These are phyloP conservation scores for Prunus mongolica DNA, from an alignment of 306 rosid genomes.

Conservation along the genomic window DNA sequence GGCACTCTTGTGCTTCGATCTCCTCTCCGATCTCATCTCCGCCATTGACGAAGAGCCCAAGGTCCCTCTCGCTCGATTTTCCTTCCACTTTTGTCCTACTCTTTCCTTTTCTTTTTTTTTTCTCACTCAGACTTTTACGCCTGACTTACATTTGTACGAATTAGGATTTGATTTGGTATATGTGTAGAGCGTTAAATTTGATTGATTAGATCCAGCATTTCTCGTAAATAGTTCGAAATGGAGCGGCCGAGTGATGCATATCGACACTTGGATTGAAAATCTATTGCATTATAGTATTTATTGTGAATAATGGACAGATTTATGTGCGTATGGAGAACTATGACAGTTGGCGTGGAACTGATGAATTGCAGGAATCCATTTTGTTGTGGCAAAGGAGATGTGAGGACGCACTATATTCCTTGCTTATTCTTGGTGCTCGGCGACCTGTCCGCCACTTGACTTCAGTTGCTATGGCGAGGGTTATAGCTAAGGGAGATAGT, in stretches of 20 bases:
- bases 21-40: slow-evolving; percentile 95
- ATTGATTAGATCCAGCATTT: neutral
- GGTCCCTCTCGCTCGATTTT: slow-evolving; percentile 36
- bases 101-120: neutral
- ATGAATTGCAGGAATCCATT: slow-evolving; percentile 66
- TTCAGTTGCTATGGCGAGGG: slow-evolving; percentile 80
- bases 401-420: slow-evolving; percentile 81
- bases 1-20: slow-evolving; percentile 96
- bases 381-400: slow-evolving; percentile 94
- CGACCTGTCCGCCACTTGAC: slow-evolving; percentile 96
- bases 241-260: neutral
- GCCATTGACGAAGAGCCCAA: slow-evolving; percentile 82
- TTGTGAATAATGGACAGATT: neutral
- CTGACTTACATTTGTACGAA: neutral
- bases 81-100: slow-evolving; percentile 1
- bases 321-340: neutral
- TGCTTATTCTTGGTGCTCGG: slow-evolving; percentile 87
- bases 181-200: neutral
- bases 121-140: neutral
- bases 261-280: neutral
- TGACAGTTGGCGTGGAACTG: slow-evolving; percentile 15
- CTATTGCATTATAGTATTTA: neutral
- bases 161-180: neutral
- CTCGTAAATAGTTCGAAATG: neutral
- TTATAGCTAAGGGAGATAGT: slow-evolving; percentile 81